Conservation (phyloP, 1,284 basidiomycete genomes). For the Phaffia rhodozyma region DNA sequence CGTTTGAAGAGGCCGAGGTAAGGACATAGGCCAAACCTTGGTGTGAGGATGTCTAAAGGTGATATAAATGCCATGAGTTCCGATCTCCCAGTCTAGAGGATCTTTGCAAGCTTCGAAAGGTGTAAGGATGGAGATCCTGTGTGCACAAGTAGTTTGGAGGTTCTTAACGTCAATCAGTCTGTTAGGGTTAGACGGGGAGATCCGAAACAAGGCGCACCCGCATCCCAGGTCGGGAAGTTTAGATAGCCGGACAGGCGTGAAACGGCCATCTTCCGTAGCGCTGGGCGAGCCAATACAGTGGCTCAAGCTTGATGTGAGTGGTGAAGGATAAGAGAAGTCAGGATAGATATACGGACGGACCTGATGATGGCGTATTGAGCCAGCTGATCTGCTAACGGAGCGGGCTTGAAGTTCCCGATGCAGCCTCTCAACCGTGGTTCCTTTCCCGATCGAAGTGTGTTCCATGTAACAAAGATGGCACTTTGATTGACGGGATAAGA, state of each 20-base stretch:
- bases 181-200: not conserved
- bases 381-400: conserved; percentile 62
- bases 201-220: conserved; percentile 45
- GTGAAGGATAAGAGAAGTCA: no score
- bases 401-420: conserved; percentile 83
- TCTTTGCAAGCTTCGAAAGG: conserved; percentile 74
- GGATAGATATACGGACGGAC: conserved; percentile 24
- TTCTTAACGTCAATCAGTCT: not conserved
- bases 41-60: conserved; percentile 51
- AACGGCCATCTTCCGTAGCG: conserved; percentile 41
- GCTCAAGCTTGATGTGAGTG: no score
- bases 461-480: conserved; percentile 96
- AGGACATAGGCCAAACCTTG: not conserved
- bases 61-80: conserved; percentile 84
- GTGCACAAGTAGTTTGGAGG: not conserved
- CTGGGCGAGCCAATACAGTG: conserved; percentile 21
- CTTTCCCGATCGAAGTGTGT: conserved; percentile 52
- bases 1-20: conserved; percentile 44
- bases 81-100: conserved; percentile 86
- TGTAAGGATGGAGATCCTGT: conserved; percentile 68
- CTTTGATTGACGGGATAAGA: conserved; percentile 37
- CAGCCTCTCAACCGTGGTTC: conserved; percentile 70
- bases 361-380: conserved; percentile 83
- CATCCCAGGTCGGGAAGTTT: conserved; percentile 76
- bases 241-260: conserved; percentile 52